These are phyloP conservation scores for Neurospora tetrasperma DNA, from an alignment of 495 filamentous ascomycete species.

Conservation along the genomic window DNA sequence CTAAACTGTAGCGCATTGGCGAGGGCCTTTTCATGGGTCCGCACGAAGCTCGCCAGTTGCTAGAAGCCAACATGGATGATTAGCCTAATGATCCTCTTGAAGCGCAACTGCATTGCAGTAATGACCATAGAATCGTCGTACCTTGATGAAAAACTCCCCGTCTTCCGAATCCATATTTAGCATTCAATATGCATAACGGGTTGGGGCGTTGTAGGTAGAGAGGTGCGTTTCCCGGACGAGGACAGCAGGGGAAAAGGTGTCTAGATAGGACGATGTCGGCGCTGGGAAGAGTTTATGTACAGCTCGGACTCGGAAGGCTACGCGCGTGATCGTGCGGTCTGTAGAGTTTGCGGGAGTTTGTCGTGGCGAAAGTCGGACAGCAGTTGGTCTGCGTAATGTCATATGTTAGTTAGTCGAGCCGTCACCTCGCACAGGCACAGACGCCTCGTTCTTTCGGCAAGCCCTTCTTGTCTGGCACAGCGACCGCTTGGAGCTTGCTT, in stretches of 20 bases:
- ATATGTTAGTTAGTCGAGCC: conserved; percentile 21
- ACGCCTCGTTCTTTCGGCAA: conserved; percentile 5
- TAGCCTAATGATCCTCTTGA: neutral
- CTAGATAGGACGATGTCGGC: neutral
- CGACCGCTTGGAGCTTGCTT: neutral
- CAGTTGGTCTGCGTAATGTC: conserved; percentile 18
- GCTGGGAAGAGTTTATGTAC: neutral
- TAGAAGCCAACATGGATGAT: conserved; percentile 20
- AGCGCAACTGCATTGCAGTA: neutral
- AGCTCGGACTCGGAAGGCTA: neutral
- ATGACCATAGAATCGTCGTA: conserved; percentile 24
- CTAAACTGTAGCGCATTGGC: conserved; percentile 87
- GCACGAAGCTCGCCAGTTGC: conserved; percentile 92
- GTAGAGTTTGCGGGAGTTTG: conserved; percentile 3
- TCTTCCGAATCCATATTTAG: conserved; percentile 71
- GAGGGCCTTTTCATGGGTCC: conserved; percentile 92
- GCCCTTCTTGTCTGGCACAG: neutral
- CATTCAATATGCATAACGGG: conserved; percentile 31
- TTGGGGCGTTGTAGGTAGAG: conserved; percentile 16
- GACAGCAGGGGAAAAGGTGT: neutral
- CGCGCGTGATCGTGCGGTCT: neutral
- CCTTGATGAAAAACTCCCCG: conserved; percentile 83
- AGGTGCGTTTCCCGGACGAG: conserved; percentile 2
- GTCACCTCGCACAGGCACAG: conserved; percentile 17
- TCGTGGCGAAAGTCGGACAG: conserved; percentile 18